Base-by-base conservation (phyloP, 1,284 basidiomycete genomes). In the Peniophora sp. region DNA sequence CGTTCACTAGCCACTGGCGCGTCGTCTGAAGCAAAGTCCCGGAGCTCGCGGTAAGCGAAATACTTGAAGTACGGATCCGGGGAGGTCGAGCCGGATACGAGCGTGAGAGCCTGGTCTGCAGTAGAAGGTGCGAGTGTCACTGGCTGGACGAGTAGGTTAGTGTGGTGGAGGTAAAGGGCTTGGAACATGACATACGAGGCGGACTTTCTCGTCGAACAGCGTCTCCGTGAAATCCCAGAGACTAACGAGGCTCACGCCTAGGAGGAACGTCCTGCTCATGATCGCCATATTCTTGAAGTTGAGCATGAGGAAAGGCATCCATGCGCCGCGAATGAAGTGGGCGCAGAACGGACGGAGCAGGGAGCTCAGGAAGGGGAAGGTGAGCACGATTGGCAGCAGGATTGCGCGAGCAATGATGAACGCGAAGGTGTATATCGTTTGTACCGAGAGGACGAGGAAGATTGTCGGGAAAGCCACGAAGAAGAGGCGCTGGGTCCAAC, bases 221-320 rank as follows among this genome's bases (percentile, higher is more conserved):
- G 64, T 66, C 48, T 84, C 79, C 0, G 80, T 68, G 10, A 77
- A 69, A 57, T 87, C 85, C 85, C 84, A 85, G 8, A 68, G 68
- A 3, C 70, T 63, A 2, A 78, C 55, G 3, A 75, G 85, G 9
- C 70, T 69, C 34, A 77, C 59, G 1, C 70, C 76, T 5, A 85
- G 58, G 24, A 67, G 69, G 64, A 75, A 82, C 0, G 74, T 67
- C 20, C 76, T 68, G 14, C 63, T 58, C 15, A 83, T 60, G 2
- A 85, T 63, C 1, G 66, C 54, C 24, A 71, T 54, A 53, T 84
- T 69, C 10, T 62, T 41, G 8, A 6, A 17, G n/a, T 20, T 63
- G 39, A 77, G 60, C 0, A 79, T 72, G 10, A 84, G 68, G 1
- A 68, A 58, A 10, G 83, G 42, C 0, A 76, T 78, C 73, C 75